A percentile compares a stretch with the other conserved stretches of the same genome.
Conservation (phyloP, 768 basidiomycete species). For the Rhodosporidiobolus odoratus region DNA sequence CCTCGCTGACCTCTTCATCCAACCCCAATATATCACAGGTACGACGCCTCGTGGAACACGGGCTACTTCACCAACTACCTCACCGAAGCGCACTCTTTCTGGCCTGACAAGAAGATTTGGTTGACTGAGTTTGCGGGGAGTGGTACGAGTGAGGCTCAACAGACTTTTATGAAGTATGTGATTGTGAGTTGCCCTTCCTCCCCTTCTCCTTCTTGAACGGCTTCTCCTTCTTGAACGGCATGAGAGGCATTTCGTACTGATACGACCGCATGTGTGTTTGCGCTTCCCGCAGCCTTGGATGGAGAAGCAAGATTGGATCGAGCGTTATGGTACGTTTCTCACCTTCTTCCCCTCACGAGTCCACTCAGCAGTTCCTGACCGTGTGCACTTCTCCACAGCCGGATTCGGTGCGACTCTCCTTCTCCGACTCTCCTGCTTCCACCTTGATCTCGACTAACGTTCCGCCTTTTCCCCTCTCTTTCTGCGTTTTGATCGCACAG, state of each 20-base stretch:
- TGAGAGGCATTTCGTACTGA: too few relatives aligned
- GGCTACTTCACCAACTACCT: constrained; percentile 23
- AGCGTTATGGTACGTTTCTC: constrained; percentile 10
- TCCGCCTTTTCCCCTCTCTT: too few relatives aligned
- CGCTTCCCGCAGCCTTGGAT: constrained; percentile 11
- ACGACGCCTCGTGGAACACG: constrained; percentile 12
- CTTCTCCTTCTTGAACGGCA: too few relatives aligned
- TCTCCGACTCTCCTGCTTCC: too few relatives aligned
- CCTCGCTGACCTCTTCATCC: neutral
- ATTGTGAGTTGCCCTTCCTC: too few relatives aligned
- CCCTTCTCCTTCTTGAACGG: too few relatives aligned
- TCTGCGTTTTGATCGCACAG: constrained; percentile 15
- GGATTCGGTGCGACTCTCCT: too few relatives aligned
- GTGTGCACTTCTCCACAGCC: too few relatives aligned
- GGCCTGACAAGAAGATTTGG: constrained; percentile 12
- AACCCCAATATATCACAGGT: neutral
- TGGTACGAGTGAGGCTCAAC: constrained; percentile 14
- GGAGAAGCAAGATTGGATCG: constrained; percentile 10
- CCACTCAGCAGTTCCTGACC: too few relatives aligned
- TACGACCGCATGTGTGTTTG: too few relatives aligned
- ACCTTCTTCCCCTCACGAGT: too few relatives aligned
- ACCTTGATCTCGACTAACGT: too few relatives aligned
- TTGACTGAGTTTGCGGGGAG: constrained; percentile 28
- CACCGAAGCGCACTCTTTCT: neutral
- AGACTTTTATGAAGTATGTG: constrained; percentile 13